Base-by-base conservation (phyloP, 2,329 filamentous ascomycete genomes). In the Fusarium zealandicum region DNA sequence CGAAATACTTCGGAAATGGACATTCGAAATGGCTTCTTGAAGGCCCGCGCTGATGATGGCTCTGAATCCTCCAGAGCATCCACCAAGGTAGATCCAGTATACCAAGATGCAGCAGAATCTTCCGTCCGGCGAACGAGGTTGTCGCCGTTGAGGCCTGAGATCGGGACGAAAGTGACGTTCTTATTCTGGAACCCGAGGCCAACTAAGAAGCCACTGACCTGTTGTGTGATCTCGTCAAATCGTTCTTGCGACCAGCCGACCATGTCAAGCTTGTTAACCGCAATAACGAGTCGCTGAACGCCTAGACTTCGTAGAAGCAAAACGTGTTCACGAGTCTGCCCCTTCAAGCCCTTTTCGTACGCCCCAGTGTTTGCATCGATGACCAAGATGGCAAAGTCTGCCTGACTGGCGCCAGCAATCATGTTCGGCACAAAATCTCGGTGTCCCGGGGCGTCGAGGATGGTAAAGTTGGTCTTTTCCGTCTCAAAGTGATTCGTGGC, bases 341-440 rank as follows among this genome's bases (percentile, higher is more conserved):
- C 95, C 69, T 90, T 93, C 27, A 98, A 78, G 0, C 95, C 96
- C 4, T 92, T 92, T 72, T 99, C 95, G 63, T 98, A 97, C 28
- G 93, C 93, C 28, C 93, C 95, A 0, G 86, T 91, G 52, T 90
- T 89, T 5, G 93, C 90, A 71, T 99, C 95, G 55, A 99, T 91
- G 16, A 99, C 95, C 3, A 99, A 79, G 1, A 99, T 89, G 0
- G 93, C 95, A 73, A 98, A 95, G 72, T 99, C 95, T 9, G 95
- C 96, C 74, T 97, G 93, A 54, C 90, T 95, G 4, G 93, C 92
- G 12, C 95, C 95, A 2, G 93, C 93, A 71, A 99, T 97, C 95
- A 99, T 99, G 73, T 97, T 99, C 1, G 95, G 95, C 16, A 99
- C 92, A 70, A 98, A 99, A 71, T 99, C 95, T 56, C 88, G 85